Evolutionary conservation across 139 green algal genomes (phyloP).

Genomic region (Closterium sp.): DNA sequence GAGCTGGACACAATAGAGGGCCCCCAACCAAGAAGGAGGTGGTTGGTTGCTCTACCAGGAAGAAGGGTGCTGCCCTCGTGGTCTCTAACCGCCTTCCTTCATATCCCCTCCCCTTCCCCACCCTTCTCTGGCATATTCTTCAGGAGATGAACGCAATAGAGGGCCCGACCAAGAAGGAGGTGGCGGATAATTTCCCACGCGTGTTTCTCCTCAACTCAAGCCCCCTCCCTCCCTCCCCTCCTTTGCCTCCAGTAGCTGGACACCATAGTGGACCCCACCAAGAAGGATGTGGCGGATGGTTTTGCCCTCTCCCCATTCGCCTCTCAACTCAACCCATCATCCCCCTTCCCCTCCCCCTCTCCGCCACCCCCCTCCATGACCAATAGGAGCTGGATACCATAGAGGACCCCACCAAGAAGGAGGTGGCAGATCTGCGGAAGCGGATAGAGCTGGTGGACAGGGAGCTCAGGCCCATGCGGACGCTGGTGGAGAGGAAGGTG

Average conservation of each 20-base stretch:
- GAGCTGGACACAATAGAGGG: neutral
- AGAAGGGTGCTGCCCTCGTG: too few species aligned
- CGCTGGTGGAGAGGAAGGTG: neutral
- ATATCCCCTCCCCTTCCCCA: neutral
- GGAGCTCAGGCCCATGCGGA: slow-evolving; percentile 5
- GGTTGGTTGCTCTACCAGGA: neutral
- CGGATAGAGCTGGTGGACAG: slow-evolving; percentile 45
- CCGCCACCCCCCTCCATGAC: neutral
- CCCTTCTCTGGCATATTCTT: too few species aligned
- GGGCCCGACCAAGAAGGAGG: slow-evolving; percentile 51
- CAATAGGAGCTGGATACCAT: slow-evolving; percentile 38
- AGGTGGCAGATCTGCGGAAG: slow-evolving; percentile 39
- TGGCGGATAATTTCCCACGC: too few species aligned
- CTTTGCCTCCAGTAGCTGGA: slow-evolving; percentile 45
- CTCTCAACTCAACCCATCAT: too few species aligned
- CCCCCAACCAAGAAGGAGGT: neutral
- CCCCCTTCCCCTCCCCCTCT: too few species aligned
- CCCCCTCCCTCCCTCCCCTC: too few species aligned
- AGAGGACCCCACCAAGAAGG: slow-evolving; percentile 50
- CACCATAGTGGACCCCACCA: slow-evolving; percentile 45
- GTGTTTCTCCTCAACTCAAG: too few species aligned
- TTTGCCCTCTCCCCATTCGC: too few species aligned
- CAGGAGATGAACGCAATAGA: slow-evolving; percentile 45
- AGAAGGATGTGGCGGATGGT: slow-evolving; percentile 49
- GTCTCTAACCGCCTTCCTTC: neutral